Percentiles rank a stretch among this genome's conserved stretches.
phyloP scores from a whole-genome alignment of 139 green algal genomes.

The Coccomyxa sp. region DNA sequence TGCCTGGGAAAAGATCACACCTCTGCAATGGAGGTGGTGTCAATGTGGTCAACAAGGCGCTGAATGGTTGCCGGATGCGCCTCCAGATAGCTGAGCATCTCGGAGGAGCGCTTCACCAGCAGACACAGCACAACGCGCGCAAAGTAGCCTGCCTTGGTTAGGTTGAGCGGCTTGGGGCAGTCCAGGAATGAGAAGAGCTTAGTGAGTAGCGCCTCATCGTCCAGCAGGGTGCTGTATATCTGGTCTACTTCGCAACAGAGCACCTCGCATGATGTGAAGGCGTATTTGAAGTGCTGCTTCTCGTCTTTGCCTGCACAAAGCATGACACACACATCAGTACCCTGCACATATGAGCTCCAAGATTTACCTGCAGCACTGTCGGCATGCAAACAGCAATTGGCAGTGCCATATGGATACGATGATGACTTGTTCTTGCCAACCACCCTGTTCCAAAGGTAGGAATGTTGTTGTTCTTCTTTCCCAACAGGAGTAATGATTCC shows the following conservation, averaged over 20 bases:
- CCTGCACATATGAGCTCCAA: too few relatives aligned
- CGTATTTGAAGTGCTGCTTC: slow-evolving; percentile 84
- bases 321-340: not conserved
- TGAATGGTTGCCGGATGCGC: slow-evolving; percentile 31
- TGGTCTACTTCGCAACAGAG: slow-evolving; percentile 97
- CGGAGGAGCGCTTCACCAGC: slow-evolving; percentile 17
- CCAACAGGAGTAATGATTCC: too few relatives aligned
- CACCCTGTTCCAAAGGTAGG: too few relatives aligned
- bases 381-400: too few relatives aligned
- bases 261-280: slow-evolving; percentile 95
- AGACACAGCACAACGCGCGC: slow-evolving; percentile 16
- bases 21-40: slow-evolving; percentile 81
- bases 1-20: slow-evolving; percentile 23
- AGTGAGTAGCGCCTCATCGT: slow-evolving; percentile 65
- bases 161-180: slow-evolving; percentile 44
- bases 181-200: slow-evolving; percentile 83
- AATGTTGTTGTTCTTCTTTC: too few relatives aligned
- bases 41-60: slow-evolving; percentile 62
- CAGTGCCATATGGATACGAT: too few relatives aligned
- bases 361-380: too few relatives aligned
- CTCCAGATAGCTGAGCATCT: slow-evolving; percentile 63
- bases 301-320: slow-evolving; percentile 49
- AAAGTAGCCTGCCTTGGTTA: slow-evolving; percentile 84
- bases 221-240: slow-evolving; percentile 85
- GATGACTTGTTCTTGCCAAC: too few relatives aligned